A percentile compares a stretch with the other conserved stretches of the same genome.
phyloP scores from a whole-genome alignment of 2,329 filamentous ascomycete species.

The Apiospora aurea region DNA sequence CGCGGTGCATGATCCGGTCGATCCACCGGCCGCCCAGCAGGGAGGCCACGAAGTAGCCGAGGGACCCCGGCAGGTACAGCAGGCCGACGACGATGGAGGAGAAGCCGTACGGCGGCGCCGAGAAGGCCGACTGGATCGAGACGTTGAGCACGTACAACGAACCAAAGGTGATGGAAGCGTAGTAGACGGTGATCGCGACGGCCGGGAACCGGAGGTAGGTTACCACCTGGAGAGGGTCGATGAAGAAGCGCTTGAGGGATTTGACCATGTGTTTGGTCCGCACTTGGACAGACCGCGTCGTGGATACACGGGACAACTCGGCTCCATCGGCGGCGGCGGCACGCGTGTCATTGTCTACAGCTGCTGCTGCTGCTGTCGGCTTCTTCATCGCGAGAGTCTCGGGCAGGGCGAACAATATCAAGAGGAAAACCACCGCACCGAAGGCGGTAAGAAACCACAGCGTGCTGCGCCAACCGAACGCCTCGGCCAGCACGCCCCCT shows the following conservation, averaged over 20 bases:
- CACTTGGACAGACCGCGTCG: constrained; percentile 65
- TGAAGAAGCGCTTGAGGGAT: constrained; percentile 65
- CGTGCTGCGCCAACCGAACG: constrained; percentile 76
- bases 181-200: constrained; percentile 75
- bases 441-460: constrained; percentile 81
- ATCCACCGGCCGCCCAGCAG: constrained; percentile 79
- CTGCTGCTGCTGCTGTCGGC: constrained; percentile 22
- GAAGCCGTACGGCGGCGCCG: constrained; percentile 71
- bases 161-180: constrained; percentile 78
- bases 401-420: constrained; percentile 68
- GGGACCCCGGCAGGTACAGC: constrained; percentile 76
- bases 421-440: constrained; percentile 63
- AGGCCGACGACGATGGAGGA: constrained; percentile 73
- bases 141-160: constrained; percentile 81
- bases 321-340: constrained; percentile 26
- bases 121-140: constrained; percentile 75
- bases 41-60: constrained; percentile 76
- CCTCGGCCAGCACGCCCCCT: constrained; percentile 74
- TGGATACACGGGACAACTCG: constrained; percentile 60
- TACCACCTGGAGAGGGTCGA: constrained; percentile 77
- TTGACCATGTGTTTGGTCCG: constrained; percentile 61
- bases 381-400: constrained; percentile 64
- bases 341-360: constrained; percentile 21
- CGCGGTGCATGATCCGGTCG: constrained; percentile 80
- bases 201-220: constrained; percentile 77